Conservation (phyloP, 192 early-diverging fungal species). For the Geosiphon pyriformis region DNA sequence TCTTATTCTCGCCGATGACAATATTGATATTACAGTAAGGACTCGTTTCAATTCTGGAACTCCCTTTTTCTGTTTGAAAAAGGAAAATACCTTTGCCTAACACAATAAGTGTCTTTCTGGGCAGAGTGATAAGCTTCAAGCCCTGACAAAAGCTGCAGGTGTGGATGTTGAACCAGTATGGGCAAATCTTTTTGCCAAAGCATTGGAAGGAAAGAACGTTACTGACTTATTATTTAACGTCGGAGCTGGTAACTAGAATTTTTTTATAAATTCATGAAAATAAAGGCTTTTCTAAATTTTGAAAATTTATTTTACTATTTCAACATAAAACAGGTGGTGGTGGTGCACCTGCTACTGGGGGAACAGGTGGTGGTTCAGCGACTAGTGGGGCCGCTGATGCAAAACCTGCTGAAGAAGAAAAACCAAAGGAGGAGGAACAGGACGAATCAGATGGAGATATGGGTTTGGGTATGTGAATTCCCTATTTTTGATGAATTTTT, state of each 20-base stretch:
- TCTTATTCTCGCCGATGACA: constrained; percentile 97
- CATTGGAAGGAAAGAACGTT: constrained; percentile 90
- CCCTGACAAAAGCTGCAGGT: constrained; percentile 89
- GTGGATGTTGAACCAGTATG: constrained; percentile 90
- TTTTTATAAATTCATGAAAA: not conserved
- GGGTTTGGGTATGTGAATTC: constrained; percentile 65
- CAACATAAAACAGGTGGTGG: constrained; percentile 19
- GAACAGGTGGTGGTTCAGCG: constrained; percentile 30
- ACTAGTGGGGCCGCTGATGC: constrained; percentile 41
- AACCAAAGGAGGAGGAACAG: constrained; percentile 58
- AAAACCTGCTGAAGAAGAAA: constrained; percentile 38
- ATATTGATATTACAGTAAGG: constrained; percentile 92
- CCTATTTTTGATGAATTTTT: not conserved
- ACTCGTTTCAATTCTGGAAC: constrained; percentile 22
- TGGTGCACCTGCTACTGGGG: constrained; percentile 43
- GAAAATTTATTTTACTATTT: constrained; percentile 3
- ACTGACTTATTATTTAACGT: constrained; percentile 86
- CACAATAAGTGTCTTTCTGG: too few species aligned
- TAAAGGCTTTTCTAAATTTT: not conserved
- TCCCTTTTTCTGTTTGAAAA: not conserved
- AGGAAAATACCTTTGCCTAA: too few species aligned
- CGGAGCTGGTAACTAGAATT: constrained; percentile 49
- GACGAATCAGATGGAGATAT: constrained; percentile 83
- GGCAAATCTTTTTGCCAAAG: constrained; percentile 97
- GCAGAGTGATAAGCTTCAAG: constrained; percentile 82